Conservation (phyloP, 768 basidiomycete genomes). For the Suillus decipiens region DNA sequence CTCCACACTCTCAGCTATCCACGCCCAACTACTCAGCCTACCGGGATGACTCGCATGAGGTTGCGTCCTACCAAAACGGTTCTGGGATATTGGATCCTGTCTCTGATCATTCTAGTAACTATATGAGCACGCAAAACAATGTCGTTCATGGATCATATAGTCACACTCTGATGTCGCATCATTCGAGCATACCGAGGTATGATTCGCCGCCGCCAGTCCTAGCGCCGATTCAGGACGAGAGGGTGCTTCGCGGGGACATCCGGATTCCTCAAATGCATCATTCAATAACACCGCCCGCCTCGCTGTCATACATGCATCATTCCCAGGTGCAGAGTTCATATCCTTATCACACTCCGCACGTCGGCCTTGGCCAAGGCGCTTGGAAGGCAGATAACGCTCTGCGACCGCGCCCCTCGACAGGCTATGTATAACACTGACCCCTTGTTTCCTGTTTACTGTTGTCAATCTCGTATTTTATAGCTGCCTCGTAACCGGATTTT, state of each 20-base stretch:
- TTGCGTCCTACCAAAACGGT: conserved; percentile 39
- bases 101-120: conserved; percentile 32
- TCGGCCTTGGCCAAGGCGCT: conserved; percentile 39
- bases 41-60: conserved; percentile 43
- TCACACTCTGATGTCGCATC: conserved; percentile 26
- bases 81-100: conserved; percentile 33
- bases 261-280: conserved; percentile 33
- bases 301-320: conserved; percentile 43
- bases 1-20: conserved; percentile 34
- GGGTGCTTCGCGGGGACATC: conserved; percentile 33
- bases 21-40: conserved; percentile 45
- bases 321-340: conserved; percentile 43
- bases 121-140: conserved; percentile 33
- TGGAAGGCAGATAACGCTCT: conserved; percentile 52
- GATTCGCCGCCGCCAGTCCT: conserved; percentile 56
- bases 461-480: conserved; percentile 12
- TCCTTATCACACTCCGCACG: conserved; percentile 39
- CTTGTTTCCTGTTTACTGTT: neutral
- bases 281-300: conserved; percentile 30
- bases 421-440: conserved; percentile 4
- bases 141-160: conserved; percentile 26
- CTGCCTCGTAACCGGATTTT: conserved; percentile 12
- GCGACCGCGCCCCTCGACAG: conserved; percentile 33
- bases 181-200: conserved; percentile 35
- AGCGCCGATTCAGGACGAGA: conserved; percentile 53